Conservation (phyloP, 371 early-diverging fungal genomes). For the Coemansia sp. region DNA sequence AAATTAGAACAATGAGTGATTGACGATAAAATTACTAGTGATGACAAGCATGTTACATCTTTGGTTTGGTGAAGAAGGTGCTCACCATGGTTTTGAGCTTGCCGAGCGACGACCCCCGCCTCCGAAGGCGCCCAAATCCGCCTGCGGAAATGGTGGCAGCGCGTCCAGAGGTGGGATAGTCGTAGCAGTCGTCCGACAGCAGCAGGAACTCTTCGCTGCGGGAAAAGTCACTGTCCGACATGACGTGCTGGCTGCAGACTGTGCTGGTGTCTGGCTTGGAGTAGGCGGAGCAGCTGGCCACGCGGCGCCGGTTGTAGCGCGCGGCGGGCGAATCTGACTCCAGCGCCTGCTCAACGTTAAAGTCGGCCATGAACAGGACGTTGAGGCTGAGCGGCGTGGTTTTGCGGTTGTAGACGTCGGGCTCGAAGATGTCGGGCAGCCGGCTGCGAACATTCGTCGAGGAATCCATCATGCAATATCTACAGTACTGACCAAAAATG, state of each 20-base stretch:
- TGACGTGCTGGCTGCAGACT: conserved; percentile 7
- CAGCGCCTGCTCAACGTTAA: conserved; percentile 17
- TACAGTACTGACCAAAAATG: background rate
- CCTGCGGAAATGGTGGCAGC: conserved; percentile 10
- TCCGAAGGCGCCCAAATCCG: conserved; percentile 7
- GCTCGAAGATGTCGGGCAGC: conserved; percentile 43
- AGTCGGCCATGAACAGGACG: conserved; percentile 18
- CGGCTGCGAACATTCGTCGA: conserved; percentile 9
- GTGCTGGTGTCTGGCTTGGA: conserved; percentile 9
- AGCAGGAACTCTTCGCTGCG: conserved; percentile 22
- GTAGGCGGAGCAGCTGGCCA: conserved; percentile 11
- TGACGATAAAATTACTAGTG: background rate
- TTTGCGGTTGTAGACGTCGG: conserved; percentile 23
- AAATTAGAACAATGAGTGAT: conserved; percentile 4
- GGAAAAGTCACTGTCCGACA: conserved; percentile 14
- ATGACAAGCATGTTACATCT: background rate
- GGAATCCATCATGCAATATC: conserved; percentile 16
- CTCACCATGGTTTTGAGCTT: conserved; percentile 20
- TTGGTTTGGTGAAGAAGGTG: conserved; percentile 10
- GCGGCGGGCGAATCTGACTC: conserved; percentile 28
- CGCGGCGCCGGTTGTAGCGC: conserved; percentile 27
- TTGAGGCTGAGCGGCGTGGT: conserved; percentile 22
- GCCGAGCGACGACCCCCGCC: conserved; percentile 25
- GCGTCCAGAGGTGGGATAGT: conserved; percentile 8
- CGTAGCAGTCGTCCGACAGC: conserved; percentile 18